Conservation (phyloP, 257 asterid species). For the Solanum habrochaites region DNA sequence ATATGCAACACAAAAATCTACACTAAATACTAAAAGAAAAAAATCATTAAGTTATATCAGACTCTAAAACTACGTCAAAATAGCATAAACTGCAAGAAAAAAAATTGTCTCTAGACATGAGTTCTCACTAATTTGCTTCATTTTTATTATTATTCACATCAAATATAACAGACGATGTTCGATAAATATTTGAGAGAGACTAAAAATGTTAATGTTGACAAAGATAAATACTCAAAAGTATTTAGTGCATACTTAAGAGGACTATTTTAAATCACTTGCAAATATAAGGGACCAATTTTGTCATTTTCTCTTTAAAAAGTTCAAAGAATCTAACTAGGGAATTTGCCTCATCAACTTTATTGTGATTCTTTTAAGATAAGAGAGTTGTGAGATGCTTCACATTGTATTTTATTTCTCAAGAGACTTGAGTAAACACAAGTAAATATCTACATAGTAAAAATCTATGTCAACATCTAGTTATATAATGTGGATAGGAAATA, state of each 20-base stretch:
- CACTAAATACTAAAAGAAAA: neutral
- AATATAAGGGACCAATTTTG: neutral
- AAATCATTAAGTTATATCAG: neutral
- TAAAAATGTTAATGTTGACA: neutral
- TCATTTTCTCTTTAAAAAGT: neutral
- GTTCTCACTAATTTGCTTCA: neutral
- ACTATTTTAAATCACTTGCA: neutral
- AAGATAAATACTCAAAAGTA: neutral
- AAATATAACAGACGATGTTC: neutral
- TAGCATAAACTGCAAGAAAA: neutral
- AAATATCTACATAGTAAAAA: neutral
- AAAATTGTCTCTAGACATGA: neutral
- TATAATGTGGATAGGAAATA: neutral
- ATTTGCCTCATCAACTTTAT: neutral
- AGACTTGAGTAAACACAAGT: neutral
- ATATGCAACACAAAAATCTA: neutral
- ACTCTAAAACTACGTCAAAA: neutral
- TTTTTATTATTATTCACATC: neutral
- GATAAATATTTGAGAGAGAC: neutral
- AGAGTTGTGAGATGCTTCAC: neutral
- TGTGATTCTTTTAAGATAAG: neutral
- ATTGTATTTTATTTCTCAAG: neutral
- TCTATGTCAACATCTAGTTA: neutral
- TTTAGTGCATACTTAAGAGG: neutral
- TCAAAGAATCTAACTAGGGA: neutral